phyloP scores from a whole-genome alignment of 2,329 filamentous ascomycete species.

The Triangularia setosa region DNA sequence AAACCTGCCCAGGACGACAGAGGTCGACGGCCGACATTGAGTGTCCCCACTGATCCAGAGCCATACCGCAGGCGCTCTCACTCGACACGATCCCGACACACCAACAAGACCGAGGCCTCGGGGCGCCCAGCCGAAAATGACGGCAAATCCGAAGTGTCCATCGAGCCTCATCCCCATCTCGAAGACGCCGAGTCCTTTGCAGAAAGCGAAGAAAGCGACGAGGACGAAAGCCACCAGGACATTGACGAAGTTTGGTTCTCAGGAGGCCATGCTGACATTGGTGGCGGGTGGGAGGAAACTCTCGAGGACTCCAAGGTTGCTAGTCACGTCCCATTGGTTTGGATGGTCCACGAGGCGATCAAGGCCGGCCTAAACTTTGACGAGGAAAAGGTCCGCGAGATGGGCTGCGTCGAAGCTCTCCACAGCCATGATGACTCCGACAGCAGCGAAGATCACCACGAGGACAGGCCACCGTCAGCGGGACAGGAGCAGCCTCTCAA shows the following conservation, averaged over 20 bases:
- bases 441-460: background rate
- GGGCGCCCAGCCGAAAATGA: conserved; percentile 9
- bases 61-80: conserved; percentile 42
- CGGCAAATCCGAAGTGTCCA: conserved; percentile 21
- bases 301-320: conserved; percentile 55
- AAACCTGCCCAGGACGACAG: conserved; percentile 7
- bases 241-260: conserved; percentile 80
- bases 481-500: background rate
- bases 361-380: conserved; percentile 69
- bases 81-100: conserved; percentile 19
- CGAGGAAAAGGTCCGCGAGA: conserved; percentile 59
- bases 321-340: conserved; percentile 61
- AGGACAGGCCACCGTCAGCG: background rate
- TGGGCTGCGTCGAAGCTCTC: conserved; percentile 55
- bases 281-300: conserved; percentile 68
- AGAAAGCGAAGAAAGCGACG: conserved; percentile 31
- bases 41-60: conserved; percentile 32
- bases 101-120: conserved; percentile 24
- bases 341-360: conserved; percentile 60
- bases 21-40: conserved; percentile 14
- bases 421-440: conserved; percentile 29
- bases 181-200: conserved; percentile 32
- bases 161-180: conserved; percentile 19
- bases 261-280: conserved; percentile 74
- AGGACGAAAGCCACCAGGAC: conserved; percentile 58